A percentile compares a stretch with the other conserved stretches of the same genome.
phyloP scores from a whole-genome alignment of 129 eudicot species.

The Kitagawia praeruptora region DNA sequence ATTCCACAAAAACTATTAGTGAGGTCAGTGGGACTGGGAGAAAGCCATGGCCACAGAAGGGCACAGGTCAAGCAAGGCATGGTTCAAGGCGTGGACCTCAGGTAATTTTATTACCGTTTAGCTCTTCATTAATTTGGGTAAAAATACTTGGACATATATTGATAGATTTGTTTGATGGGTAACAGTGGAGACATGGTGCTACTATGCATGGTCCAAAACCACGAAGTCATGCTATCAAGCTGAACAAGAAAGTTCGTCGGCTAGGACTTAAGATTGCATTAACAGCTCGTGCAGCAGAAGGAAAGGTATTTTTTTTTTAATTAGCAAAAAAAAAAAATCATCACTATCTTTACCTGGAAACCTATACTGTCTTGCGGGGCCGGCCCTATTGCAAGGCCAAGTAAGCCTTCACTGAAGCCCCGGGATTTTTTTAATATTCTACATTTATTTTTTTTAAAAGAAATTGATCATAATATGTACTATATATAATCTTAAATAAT shows the following conservation, averaged over 20 bases:
- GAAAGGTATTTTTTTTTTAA: slow-evolving; percentile 78
- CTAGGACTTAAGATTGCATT: slow-evolving; percentile 81
- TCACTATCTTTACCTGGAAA: not conserved
- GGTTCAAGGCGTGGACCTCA: slow-evolving; percentile 81
- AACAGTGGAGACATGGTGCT: slow-evolving; percentile 83
- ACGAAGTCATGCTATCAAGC: slow-evolving; percentile 88
- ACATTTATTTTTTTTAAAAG: too few species aligned
- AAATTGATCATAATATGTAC: too few species aligned
- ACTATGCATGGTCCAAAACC: slow-evolving; percentile 97
- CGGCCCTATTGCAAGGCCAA: too few species aligned
- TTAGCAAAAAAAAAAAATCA: too few species aligned
- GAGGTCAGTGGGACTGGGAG: slow-evolving; percentile 95
- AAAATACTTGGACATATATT: slow-evolving; percentile 1
- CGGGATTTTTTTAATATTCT: too few species aligned
- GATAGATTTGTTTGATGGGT: slow-evolving; percentile 16
- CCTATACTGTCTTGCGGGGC: not conserved
- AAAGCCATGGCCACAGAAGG: slow-evolving; percentile 92
- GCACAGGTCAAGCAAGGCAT: slow-evolving; percentile 92
- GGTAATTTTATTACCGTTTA: slow-evolving; percentile 26
- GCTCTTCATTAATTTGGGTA: not conserved
- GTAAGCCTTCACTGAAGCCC: too few species aligned
- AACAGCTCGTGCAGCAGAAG: slow-evolving; percentile 99
- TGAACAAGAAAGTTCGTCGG: slow-evolving; percentile 81
- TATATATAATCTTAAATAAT: too few species aligned
- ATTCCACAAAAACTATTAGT: slow-evolving; percentile 88